Percentiles rank a stretch among this genome's conserved stretches.
Evolutionary conservation across 2,329 filamentous ascomycete genomes (phyloP).

Genomic region (Colletotrichum sublineola): DNA sequence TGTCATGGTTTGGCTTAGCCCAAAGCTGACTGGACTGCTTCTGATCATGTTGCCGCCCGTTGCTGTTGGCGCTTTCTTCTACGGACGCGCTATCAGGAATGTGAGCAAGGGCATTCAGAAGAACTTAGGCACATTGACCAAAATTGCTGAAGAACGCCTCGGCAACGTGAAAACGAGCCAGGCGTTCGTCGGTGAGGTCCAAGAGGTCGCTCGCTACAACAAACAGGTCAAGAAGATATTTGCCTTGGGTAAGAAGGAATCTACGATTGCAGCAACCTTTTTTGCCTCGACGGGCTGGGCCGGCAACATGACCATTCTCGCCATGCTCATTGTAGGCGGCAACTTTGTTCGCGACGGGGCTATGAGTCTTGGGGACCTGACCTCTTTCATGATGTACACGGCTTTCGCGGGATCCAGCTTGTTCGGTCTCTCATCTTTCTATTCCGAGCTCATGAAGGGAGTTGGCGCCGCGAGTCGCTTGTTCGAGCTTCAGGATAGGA

Average conservation of each 20-base stretch:
- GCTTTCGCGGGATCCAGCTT: conserved; percentile 88
- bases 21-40: conserved; percentile 89
- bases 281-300: conserved; percentile 89
- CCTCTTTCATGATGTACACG: conserved; percentile 98
- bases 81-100: conserved; percentile 89
- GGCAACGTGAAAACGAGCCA: conserved; percentile 98
- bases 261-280: conserved; percentile 90
- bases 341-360: conserved; percentile 88
- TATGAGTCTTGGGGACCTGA: conserved; percentile 92
- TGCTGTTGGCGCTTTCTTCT: conserved; percentile 90
- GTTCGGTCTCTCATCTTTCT: conserved; percentile 95
- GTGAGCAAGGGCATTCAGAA: conserved; percentile 94
- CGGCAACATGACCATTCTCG: conserved; percentile 96
- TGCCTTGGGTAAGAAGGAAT: conserved; percentile 86
- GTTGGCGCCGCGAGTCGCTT: conserved; percentile 96
- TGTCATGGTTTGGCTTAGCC: conserved; percentile 96
- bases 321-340: conserved; percentile 90
- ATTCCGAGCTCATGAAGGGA: conserved; percentile 98
- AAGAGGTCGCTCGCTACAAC: conserved; percentile 93
- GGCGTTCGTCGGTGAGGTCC: conserved; percentile 92
- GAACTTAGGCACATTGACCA: conserved; percentile 91
- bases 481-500: conserved; percentile 94
- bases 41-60: conserved; percentile 91
- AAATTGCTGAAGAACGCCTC: conserved; percentile 97
- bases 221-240: conserved; percentile 94